A percentile compares a stretch with the other conserved stretches of the same genome.
phyloP scores from a whole-genome alignment of 2,329 filamentous ascomycete genomes.

The Tricladium varicosporioides region DNA sequence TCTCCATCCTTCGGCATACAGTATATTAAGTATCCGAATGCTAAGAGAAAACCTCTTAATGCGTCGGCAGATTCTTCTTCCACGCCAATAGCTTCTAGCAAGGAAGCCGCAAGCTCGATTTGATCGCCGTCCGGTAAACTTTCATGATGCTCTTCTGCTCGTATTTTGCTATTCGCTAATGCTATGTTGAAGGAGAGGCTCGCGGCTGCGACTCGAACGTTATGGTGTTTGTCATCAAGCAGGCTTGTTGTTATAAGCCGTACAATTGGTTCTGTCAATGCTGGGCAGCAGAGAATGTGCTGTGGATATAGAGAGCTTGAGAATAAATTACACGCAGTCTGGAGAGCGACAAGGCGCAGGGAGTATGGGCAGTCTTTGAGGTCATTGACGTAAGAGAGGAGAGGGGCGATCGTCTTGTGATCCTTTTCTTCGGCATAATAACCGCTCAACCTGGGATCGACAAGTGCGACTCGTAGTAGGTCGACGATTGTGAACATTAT shows the following conservation, averaged over 20 bases:
- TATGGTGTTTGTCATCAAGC: slow-evolving; percentile 71
- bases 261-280: slow-evolving; percentile 58
- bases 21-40: slow-evolving; percentile 75
- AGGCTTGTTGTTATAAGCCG: slow-evolving; percentile 74
- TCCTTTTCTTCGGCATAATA: slow-evolving; percentile 76
- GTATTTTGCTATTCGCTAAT: slow-evolving; percentile 63
- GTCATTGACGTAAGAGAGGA: slow-evolving; percentile 60
- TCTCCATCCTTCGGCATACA: slow-evolving; percentile 68
- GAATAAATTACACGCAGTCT: slow-evolving; percentile 84
- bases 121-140: slow-evolving; percentile 67
- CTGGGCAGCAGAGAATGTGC: slow-evolving; percentile 53
- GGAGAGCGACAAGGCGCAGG: slow-evolving; percentile 77
- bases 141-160: slow-evolving; percentile 56
- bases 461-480: slow-evolving; percentile 73
- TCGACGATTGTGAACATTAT: slow-evolving; percentile 81
- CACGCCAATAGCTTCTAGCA: slow-evolving; percentile 68
- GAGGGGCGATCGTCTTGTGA: slow-evolving; percentile 59
- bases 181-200: slow-evolving; percentile 83
- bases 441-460: slow-evolving; percentile 75
- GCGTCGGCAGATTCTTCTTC: slow-evolving; percentile 66
- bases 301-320: slow-evolving; percentile 68
- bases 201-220: slow-evolving; percentile 76
- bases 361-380: slow-evolving; percentile 69
- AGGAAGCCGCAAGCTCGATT: slow-evolving; percentile 76
- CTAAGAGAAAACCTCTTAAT: slow-evolving; percentile 72